Evolutionary conservation across 2,329 filamentous ascomycete genomes (phyloP).

Genomic region (Meredithiella fracta): DNA sequence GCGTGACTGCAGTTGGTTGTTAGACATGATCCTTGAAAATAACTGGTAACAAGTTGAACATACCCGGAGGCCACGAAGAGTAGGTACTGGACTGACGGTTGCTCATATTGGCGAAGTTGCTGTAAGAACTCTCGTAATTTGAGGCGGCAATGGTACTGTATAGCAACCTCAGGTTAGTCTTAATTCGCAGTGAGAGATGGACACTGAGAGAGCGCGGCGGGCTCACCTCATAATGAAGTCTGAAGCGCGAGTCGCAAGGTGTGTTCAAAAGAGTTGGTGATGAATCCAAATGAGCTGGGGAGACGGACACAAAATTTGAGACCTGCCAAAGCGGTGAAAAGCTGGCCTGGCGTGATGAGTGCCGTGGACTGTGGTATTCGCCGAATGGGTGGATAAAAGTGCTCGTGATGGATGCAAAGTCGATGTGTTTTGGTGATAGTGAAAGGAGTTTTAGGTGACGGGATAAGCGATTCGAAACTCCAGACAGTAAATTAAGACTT

Average conservation of each 20-base stretch:
- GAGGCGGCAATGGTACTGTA: constrained; percentile 7
- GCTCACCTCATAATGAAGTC: constrained; percentile 14
- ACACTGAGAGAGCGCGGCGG: constrained; percentile 10
- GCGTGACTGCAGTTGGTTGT: constrained; percentile 4
- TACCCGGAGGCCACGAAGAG: constrained; percentile 9
- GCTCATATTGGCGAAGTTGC: constrained; percentile 13
- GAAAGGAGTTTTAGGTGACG: no score
- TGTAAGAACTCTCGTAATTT: constrained; percentile 11
- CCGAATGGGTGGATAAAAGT: no score
- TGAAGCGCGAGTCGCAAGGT: neutral
- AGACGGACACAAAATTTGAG: constrained; percentile 6
- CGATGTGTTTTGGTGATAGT: no score
- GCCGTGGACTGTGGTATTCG: no score
- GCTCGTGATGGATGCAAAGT: no score
- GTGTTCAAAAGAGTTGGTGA: neutral
- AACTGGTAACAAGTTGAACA: neutral
- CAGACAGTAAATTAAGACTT: no score
- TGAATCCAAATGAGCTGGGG: neutral
- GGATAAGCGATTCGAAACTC: no score
- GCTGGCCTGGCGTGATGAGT: no score
- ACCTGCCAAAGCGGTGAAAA: neutral
- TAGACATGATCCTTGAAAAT: neutral
- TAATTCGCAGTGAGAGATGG: neutral
- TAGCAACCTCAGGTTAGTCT: constrained; percentile 4
- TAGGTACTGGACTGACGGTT: constrained; percentile 11